phyloP scores from a whole-genome alignment of 176 grass and related monocot genomes.

The Ampelocalamus luodianensis region DNA sequence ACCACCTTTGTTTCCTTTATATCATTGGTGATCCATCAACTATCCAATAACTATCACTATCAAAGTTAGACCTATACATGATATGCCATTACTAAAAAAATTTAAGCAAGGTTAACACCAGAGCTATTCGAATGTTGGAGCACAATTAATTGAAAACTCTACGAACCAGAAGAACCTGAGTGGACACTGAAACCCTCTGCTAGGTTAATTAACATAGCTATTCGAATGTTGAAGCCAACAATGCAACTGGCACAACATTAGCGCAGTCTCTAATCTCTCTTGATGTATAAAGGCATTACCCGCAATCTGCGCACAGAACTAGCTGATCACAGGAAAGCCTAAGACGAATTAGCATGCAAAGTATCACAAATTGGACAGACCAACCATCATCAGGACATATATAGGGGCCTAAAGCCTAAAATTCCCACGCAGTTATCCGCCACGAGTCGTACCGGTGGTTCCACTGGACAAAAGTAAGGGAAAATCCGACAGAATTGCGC shows the following conservation, averaged over 20 bases:
- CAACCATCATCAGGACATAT: background rate
- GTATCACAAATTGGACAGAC: background rate
- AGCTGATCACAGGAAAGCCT: background rate
- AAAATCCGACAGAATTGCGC: background rate
- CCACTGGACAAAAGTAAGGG: background rate
- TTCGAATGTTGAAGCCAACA: background rate
- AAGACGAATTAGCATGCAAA: conserved; percentile 21
- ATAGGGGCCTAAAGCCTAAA: background rate
- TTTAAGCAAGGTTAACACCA: background rate
- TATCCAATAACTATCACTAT: background rate
- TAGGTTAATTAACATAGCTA: background rate
- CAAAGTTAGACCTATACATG: background rate
- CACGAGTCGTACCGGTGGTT: background rate
- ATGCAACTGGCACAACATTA: background rate
- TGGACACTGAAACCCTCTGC: background rate
- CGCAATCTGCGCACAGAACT: background rate
- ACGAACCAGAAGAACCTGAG: background rate
- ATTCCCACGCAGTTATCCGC: background rate
- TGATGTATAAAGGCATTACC: background rate
- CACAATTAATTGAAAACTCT: conserved; percentile 10
- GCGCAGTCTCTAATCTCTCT: background rate
- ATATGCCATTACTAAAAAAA: background rate
- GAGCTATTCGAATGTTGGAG: background rate
- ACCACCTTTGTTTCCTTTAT: no score
- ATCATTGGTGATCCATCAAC: background rate